Base-by-base conservation (phyloP, 805 yeast genomes). In the Kodamaea kaohsiungensis region DNA sequence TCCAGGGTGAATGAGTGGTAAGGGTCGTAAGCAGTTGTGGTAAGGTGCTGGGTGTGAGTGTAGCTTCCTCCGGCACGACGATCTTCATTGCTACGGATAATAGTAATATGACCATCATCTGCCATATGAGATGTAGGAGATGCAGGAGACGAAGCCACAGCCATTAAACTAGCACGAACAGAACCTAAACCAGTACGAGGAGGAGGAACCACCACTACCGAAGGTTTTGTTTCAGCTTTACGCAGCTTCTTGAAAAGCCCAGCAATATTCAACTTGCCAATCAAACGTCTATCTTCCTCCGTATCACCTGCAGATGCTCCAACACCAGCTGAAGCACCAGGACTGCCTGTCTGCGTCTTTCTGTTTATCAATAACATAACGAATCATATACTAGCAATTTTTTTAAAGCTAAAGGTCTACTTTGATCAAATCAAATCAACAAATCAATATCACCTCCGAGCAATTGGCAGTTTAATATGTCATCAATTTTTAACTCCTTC, bases 1-100 rank as follows among this genome's bases (percentile, higher is more conserved):
- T 73, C 77, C 16, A 75, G 59, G 27, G 68, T 67, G 64, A 68
- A 71, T 5, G 71, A 62, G 19, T 65, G 61, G 61, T 68, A 69
- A 37, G 65, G 53, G 30, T 64, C 65, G 13, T 30, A 30, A 9
- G 35, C 35, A 12, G 49, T 47, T 33, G 43, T 19, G 18, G 15
- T 43, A 43, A 38, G 35, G 37, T 33, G 49, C 43, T 45, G 47
- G 30, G 42, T 22, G 43, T 15, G 18, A 43, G 49, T 42, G 30
- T 18, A 22, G 6, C 27, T 12, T 16, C 27, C 10, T 15, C 7
- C 39, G 2, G 12, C 2, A n/a, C 25, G n/a, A 6, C 16, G 39
- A 13, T 46, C 38, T 16, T 53, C 51, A 38, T 49, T 43, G 27
- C 48, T 49, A 10, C 38, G 48, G 15, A 49, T 30, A 13, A 53